Evolutionary conservation across 768 basidiomycete genomes (phyloP).

Genomic region (Tricholomella constricta): DNA sequence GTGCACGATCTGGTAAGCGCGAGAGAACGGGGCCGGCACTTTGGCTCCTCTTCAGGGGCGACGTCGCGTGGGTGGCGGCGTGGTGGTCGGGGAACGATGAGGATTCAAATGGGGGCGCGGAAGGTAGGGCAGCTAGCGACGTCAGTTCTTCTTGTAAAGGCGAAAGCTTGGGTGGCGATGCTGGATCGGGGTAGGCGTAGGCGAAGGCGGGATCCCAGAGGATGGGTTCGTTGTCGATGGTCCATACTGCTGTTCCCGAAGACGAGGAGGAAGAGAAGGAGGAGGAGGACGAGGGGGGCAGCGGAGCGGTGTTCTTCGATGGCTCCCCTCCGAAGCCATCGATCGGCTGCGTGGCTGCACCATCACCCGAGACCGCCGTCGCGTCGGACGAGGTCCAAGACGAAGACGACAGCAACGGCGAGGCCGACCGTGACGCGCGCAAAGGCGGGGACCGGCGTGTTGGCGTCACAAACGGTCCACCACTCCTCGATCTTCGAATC

Average conservation of each 20-base stretch:
- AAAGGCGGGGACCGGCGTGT: background rate
- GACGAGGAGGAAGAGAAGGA: background rate
- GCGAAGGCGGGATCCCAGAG: no score
- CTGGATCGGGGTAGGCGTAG: no score
- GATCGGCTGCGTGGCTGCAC: no score
- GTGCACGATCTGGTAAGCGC: background rate
- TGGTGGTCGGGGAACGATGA: no score
- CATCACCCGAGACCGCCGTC: no score
- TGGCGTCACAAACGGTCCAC: background rate
- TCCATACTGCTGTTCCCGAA: no score
- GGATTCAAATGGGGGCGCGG: no score
- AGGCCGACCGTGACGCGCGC: background rate
- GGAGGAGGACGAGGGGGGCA: no score
- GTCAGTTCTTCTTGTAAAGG: background rate
- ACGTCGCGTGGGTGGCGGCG: background rate
- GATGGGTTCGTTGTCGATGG: no score
- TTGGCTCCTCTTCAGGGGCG: background rate
- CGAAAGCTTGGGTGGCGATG: no score
- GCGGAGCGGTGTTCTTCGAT: no score
- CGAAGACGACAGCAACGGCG: slow-evolving; percentile 1
- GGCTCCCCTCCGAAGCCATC: no score
- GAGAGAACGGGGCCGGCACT: slow-evolving; percentile 7
- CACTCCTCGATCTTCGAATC: slow-evolving; percentile 1
- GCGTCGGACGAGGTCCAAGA: background rate
- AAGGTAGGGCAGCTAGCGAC: background rate